Evolutionary conservation across 257 asterid genomes (phyloP).

Genomic region (Paraleonurus japonicus): DNA sequence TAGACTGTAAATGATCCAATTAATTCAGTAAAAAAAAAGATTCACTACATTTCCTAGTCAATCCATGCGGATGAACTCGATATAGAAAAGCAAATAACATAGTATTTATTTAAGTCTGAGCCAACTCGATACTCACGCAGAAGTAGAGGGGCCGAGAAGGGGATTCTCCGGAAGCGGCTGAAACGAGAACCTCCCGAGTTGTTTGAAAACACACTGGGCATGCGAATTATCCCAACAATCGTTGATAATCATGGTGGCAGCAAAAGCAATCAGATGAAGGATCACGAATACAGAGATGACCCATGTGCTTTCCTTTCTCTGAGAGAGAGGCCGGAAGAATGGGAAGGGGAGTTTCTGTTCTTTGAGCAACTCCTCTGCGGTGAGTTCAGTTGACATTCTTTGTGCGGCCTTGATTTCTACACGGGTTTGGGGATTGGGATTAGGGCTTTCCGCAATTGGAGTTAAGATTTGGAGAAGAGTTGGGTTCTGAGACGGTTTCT

Average conservation of each 20-base stretch:
- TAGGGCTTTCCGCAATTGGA: slow-evolving; percentile 25
- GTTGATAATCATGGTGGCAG: slow-evolving; percentile 66
- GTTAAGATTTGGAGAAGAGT: neutral
- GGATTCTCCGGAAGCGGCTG: slow-evolving; percentile 86
- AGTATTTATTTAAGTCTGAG: neutral
- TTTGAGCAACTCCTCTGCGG: slow-evolving; percentile 42
- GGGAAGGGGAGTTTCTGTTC: slow-evolving; percentile 66
- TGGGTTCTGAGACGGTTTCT: slow-evolving; percentile 1
- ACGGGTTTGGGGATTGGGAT: slow-evolving; percentile 33
- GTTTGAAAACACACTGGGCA: slow-evolving; percentile 50
- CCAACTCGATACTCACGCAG: slow-evolving; percentile 49
- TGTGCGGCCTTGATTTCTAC: slow-evolving; percentile 43
- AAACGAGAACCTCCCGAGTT: slow-evolving; percentile 73
- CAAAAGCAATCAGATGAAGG: slow-evolving; percentile 60
- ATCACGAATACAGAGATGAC: slow-evolving; percentile 70
- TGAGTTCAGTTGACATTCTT: slow-evolving; percentile 45
- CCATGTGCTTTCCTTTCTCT: slow-evolving; percentile 72
- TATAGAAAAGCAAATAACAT: neutral
- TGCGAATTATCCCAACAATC: slow-evolving; percentile 75
- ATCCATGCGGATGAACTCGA: neutral
- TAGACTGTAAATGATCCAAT: neutral
- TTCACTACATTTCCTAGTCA: too few relatives aligned
- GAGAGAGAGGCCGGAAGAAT: slow-evolving; percentile 60
- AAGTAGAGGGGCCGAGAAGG: slow-evolving; percentile 88
- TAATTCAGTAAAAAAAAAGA: neutral